Percentiles rank a stretch among this genome's conserved stretches.
These are phyloP conservation scores for Dacryopinax spathularia DNA, from an alignment of 768 basidiomycete genomes.

Conservation along the genomic window DNA sequence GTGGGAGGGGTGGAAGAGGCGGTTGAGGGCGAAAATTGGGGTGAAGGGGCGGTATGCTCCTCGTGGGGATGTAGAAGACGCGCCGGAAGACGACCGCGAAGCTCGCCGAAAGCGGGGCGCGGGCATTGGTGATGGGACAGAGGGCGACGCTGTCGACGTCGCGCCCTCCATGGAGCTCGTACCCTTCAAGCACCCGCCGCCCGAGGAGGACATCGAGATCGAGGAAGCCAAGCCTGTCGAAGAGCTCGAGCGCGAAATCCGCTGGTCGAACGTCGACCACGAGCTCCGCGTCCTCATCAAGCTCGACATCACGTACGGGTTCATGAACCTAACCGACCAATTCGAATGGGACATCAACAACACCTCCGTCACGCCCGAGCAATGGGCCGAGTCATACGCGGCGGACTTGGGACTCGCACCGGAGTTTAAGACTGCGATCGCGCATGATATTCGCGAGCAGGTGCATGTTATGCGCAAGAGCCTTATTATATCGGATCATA, in stretches of 20 bases:
- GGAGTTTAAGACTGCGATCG: slow-evolving; percentile 93
- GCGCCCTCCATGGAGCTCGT: slow-evolving; percentile 10
- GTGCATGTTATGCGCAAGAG: slow-evolving; percentile 83
- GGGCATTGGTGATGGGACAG: slow-evolving; percentile 15
- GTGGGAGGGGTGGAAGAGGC: slow-evolving; percentile 63
- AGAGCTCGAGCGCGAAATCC: slow-evolving; percentile 40
- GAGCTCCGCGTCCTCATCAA: slow-evolving; percentile 89
- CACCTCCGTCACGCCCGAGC: slow-evolving; percentile 66
- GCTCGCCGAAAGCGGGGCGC: slow-evolving; percentile 8
- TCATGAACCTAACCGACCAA: slow-evolving; percentile 85
- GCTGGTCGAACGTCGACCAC: slow-evolving; percentile 36
- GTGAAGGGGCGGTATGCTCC: slow-evolving; percentile 15
- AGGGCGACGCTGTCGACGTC: slow-evolving; percentile 16
- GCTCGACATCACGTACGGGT: slow-evolving; percentile 91
- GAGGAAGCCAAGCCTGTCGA: slow-evolving; percentile 39
- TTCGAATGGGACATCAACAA: slow-evolving; percentile 97
- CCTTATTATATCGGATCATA: slow-evolving; percentile 77
- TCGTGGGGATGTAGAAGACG: slow-evolving; percentile 24
- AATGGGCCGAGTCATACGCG: slow-evolving; percentile 76
- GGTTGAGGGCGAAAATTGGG: slow-evolving; percentile 29
- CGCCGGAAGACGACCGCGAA: not conserved
- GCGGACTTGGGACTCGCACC: slow-evolving; percentile 78
- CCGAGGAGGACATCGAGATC: slow-evolving; percentile 35
- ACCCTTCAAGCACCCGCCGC: slow-evolving; percentile 14
- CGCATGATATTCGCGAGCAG: slow-evolving; percentile 92